Base-by-base conservation (phyloP, 2,329 filamentous ascomycete species). In the Claviceps arundinis region DNA sequence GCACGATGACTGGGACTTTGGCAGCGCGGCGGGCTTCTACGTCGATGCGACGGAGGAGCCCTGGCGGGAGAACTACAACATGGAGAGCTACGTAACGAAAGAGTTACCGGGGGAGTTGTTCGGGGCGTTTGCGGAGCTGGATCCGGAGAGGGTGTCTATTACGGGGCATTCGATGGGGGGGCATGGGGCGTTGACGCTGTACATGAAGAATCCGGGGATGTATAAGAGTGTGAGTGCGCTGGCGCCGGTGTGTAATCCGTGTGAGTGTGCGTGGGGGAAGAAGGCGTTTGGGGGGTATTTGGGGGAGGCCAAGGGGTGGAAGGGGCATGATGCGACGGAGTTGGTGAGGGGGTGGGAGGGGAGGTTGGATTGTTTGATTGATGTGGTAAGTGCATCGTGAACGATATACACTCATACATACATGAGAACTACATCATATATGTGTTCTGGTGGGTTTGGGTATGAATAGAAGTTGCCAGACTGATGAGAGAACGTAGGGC, bases 141-240 rank as follows among this genome's bases (percentile, higher is more conserved):
- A 97, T 67, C 63, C 68, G 0, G 69, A 62, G 30, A 77, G 84
- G 42, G 82, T 96, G 52, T 85, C 84, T 68, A 93, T 98, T 62
- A 88, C 87, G 42, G 93, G 93, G 5, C 93, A 98, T 73, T 90
- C 84, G 61, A 98, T 98, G 93, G 93, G 93, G 59, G 93, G 93
- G 0, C 93, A 98, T 69, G 93, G 93, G 56, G 93, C 93, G 45
- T 74, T 98, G 60, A 95, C 90, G 46, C 72, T 97, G 60, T 97
- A 87, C 74, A 77, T 98, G 50, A 91, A 88, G 73, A 85, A 97
- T 70, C 90, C 93, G 0, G 89, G 87, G 57, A 82, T 80, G 73
- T 98, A 95, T 76, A 86, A 84, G 73, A 88, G 82, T 58, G 89
- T 93, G 53, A 90, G 85, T 56, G 91, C 91, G 1, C 95, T 94